These are phyloP conservation scores for Termitomyces sp. DNA, from an alignment of 768 basidiomycete species.

Conservation along the genomic window DNA sequence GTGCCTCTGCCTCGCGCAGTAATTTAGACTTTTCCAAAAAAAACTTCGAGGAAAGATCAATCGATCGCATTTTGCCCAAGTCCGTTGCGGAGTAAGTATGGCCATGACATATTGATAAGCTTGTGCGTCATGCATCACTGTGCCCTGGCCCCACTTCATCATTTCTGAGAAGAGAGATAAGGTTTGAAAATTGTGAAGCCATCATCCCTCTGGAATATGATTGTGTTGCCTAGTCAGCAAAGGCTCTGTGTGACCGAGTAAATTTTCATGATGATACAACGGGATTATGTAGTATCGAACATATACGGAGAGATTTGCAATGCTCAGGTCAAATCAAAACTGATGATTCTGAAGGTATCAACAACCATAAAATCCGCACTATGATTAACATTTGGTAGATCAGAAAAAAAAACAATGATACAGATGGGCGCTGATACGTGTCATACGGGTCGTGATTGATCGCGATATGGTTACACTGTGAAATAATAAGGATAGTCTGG, in stretches of 20 bases:
- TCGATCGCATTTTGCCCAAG: no score
- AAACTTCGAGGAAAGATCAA: no score
- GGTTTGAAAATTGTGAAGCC: no score
- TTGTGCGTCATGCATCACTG: no score
- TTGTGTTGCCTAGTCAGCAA: no score
- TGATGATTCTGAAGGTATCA: neutral
- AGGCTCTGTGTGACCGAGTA: neutral
- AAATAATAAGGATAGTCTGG: neutral
- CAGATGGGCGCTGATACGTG: neutral
- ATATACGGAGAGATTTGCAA: no score
- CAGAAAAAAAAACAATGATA: neutral
- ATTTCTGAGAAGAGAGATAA: no score
- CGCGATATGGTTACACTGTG: neutral
- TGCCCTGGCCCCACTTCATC: no score
- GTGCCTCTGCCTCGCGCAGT: neutral
- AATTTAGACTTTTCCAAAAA: neutral
- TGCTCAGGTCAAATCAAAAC: neutral
- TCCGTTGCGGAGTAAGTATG: no score
- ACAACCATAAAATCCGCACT: neutral
- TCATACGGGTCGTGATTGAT: conserved; percentile 5
- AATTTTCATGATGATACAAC: neutral
- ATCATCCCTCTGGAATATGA: no score
- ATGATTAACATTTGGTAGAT: neutral
- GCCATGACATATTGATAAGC: no score
- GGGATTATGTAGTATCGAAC: no score